phyloP scores from a whole-genome alignment of 2,329 filamentous ascomycete genomes.

The Zymoseptoria brevis region DNA sequence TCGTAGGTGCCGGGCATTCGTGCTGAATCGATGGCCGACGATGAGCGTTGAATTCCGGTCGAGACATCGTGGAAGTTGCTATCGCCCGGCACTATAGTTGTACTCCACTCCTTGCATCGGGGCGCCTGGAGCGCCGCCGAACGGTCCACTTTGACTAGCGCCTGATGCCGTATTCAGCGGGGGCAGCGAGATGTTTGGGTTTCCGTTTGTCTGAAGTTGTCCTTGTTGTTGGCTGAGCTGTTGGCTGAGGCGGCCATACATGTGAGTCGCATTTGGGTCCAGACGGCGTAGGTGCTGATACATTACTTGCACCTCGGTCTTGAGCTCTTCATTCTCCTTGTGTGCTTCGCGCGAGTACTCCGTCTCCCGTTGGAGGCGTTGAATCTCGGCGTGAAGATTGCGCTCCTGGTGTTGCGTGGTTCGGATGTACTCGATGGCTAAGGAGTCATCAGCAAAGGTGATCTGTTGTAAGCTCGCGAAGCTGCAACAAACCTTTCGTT shows the following conservation, averaged over 20 bases:
- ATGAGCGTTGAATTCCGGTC: not conserved
- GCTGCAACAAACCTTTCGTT: conserved; percentile 59
- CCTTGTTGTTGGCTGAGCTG: conserved; percentile 35
- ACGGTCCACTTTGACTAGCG: conserved; percentile 5
- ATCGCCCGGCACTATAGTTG: conserved; percentile 18
- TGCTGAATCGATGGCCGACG: not conserved
- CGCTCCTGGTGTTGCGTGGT: conserved; percentile 32
- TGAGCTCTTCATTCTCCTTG: conserved; percentile 42
- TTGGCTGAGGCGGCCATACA: conserved; percentile 41
- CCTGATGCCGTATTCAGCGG: conserved; percentile 24
- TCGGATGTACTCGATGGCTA: conserved; percentile 45
- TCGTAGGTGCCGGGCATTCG: not conserved
- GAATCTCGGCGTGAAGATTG: conserved; percentile 32
- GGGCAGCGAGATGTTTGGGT: conserved; percentile 29
- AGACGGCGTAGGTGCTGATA: conserved; percentile 39
- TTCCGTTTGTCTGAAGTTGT: conserved; percentile 23
- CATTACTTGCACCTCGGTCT: conserved; percentile 39
- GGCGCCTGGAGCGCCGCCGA: conserved; percentile 18
- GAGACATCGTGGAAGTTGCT: conserved; percentile 1
- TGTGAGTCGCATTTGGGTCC: conserved; percentile 40
- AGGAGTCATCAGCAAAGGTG: conserved; percentile 3
- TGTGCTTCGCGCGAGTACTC: conserved; percentile 37
- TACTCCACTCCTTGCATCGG: conserved; percentile 46
- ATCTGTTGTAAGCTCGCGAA: not conserved
- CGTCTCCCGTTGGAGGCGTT: conserved; percentile 37